Evolutionary conservation across 2,329 filamentous ascomycete species (phyloP).

Genomic region (Cordyceps cicadae): DNA sequence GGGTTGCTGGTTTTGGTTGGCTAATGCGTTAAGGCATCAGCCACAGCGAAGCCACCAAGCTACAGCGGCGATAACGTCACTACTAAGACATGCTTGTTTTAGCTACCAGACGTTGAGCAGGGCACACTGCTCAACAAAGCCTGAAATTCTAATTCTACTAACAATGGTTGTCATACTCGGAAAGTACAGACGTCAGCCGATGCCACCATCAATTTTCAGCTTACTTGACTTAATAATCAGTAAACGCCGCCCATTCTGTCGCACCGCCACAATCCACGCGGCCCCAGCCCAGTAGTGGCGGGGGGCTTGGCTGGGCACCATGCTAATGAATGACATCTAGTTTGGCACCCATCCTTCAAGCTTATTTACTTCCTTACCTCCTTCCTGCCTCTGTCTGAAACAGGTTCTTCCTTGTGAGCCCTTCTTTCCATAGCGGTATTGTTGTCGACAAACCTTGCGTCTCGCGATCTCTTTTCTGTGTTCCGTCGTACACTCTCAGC

Average conservation of each 20-base stretch:
- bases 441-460: background rate
- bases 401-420: background rate
- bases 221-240: no score
- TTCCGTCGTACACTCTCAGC: background rate
- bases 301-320: background rate
- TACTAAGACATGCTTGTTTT: background rate
- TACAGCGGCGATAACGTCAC: background rate
- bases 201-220: no score
- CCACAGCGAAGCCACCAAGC: background rate
- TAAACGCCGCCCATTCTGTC: background rate
- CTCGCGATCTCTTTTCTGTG: background rate
- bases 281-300: constrained; percentile 8
- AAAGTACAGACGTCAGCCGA: no score
- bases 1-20: background rate
- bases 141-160: no score
- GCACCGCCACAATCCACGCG: constrained; percentile 21
- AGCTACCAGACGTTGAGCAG: no score
- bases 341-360: background rate
- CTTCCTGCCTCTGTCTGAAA: background rate
- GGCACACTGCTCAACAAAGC: no score
- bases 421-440: background rate
- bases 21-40: no score
- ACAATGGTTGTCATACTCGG: no score
- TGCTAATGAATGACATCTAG: background rate
- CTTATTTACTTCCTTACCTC: background rate